These are phyloP conservation scores for Eragrostis curvula DNA, from an alignment of 176 grass and related monocot species.

Conservation along the genomic window DNA sequence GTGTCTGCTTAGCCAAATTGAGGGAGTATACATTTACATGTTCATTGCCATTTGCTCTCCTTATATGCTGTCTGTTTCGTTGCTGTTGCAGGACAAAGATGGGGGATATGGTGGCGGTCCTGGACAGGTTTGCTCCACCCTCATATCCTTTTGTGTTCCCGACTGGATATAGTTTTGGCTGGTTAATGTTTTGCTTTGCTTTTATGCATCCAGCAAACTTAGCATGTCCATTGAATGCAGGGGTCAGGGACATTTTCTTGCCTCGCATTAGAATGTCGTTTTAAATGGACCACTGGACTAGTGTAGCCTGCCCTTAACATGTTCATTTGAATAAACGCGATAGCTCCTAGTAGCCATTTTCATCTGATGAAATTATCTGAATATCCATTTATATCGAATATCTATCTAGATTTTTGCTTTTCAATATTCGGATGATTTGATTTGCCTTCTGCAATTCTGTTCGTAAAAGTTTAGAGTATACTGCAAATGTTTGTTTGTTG, in stretches of 20 bases:
- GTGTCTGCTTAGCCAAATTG: too few species aligned
- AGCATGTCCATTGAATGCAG: not conserved
- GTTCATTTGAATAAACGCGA: not conserved
- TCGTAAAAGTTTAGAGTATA: not conserved
- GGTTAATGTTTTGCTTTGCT: conserved; percentile 1
- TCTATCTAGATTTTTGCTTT: conserved; percentile 7
- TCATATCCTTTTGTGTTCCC: conserved; percentile 22
- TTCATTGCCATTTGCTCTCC: conserved; percentile 1
- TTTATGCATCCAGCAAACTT: not conserved
- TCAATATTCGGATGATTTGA: not conserved
- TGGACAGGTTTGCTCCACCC: conserved; percentile 75
- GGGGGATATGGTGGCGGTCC: conserved; percentile 93
- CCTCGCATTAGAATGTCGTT: conserved; percentile 21
- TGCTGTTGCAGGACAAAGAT: conserved; percentile 75
- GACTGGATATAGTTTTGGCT: conserved; percentile 26
- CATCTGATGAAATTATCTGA: not conserved
- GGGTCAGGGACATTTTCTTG: not conserved
- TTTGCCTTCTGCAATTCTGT: not conserved
- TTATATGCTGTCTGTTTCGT: conserved; percentile 35
- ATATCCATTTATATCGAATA: conserved; percentile 1
- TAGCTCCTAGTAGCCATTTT: not conserved
- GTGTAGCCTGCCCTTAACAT: conserved; percentile 2
- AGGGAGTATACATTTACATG: too few species aligned
- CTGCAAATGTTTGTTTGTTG: not conserved
- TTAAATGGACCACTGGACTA: not conserved